Evolutionary conservation across 2,329 filamentous ascomycete genomes (phyloP), one percentile per base, ranked within the genome.

Genomic region (Xylaria digitata): DNA sequence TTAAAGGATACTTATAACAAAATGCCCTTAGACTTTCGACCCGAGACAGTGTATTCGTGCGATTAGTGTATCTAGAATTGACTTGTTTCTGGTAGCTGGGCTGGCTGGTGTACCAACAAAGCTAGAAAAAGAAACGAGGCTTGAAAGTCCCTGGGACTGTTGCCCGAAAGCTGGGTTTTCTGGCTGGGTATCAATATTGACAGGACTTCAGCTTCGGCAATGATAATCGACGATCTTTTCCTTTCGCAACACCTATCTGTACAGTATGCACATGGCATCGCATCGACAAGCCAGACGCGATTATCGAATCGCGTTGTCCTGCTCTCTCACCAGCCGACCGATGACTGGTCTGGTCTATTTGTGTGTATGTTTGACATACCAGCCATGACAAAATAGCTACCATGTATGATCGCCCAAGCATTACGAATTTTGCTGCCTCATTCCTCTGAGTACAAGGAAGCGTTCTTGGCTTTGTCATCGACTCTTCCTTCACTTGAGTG

Each of bases 111-210:
- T 30, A 43, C 53, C 53, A 48, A 57, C 45, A 45, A 49, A 53
- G 48, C 6, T 40, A 34, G 32, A 61, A 62, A 66, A 66, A 62
- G 54, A 61, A 66, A 66, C 34, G 50, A 57, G 57, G 63, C 50
- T 61, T 65, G 37, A 17, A 50, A 43, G 6, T 7, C 45, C 56
- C 53, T 30, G 30, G 30, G 49, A 19, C 6, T 53, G 30, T 19
- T 40, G 37, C 37, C 34, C 52, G 15, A 32, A 32, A 59, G 21
- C 56, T 59, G 45, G 56, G 45, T 37, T 54, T 26, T 23, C n/a
- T 49, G 46, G 46, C 46, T 49, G 46, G 46, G 26, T 30, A 17
- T 50, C 48, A 53, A n/a, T 53, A 53, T 53, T 52, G 49, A 52
- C 52, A 30, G 52, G 21, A 43, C 42, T 55, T 63, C 53, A 57